phyloP scores from a whole-genome alignment of 2,329 filamentous ascomycete genomes.

The Ampelomyces quisqualis region DNA sequence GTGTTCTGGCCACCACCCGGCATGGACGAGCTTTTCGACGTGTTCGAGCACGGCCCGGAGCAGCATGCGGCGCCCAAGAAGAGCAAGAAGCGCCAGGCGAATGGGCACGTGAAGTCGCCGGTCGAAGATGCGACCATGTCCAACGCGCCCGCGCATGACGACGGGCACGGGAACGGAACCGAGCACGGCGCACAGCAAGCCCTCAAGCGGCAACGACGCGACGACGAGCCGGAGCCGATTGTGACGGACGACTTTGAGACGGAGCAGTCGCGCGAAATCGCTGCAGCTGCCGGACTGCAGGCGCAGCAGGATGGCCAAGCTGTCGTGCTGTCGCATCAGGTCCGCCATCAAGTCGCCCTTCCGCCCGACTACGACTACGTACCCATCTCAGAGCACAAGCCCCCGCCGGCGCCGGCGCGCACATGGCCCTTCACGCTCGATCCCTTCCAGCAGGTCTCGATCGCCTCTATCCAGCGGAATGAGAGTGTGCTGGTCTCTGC shows the following conservation, averaged over 20 bases:
- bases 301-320: conserved; percentile 64
- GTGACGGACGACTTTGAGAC: conserved; percentile 94
- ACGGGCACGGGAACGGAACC: conserved; percentile 36
- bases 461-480: conserved; percentile 90
- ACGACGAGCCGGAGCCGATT: conserved; percentile 71
- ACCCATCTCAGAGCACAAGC: conserved; percentile 93
- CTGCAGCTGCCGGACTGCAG: conserved; percentile 70
- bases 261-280: conserved; percentile 87
- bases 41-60: conserved; percentile 45
- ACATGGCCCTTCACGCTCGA: conserved; percentile 89
- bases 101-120: conserved; percentile 68
- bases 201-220: conserved; percentile 64
- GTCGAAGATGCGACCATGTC: conserved; percentile 49
- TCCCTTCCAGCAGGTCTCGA: conserved; percentile 93
- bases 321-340: conserved; percentile 90
- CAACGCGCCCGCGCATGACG: conserved; percentile 44
- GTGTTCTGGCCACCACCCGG: background rate
- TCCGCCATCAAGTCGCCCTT: conserved; percentile 94
- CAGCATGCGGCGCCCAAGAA: conserved; percentile 44
- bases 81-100: conserved; percentile 84
- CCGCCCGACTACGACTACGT: conserved; percentile 93
- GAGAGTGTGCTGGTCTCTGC: conserved; percentile 97
- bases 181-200: conserved; percentile 44
- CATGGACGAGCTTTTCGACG: conserved; percentile 51
- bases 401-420: conserved; percentile 78